Conservation (phyloP, 257 asterid species). For the Eustoma russellianum region DNA sequence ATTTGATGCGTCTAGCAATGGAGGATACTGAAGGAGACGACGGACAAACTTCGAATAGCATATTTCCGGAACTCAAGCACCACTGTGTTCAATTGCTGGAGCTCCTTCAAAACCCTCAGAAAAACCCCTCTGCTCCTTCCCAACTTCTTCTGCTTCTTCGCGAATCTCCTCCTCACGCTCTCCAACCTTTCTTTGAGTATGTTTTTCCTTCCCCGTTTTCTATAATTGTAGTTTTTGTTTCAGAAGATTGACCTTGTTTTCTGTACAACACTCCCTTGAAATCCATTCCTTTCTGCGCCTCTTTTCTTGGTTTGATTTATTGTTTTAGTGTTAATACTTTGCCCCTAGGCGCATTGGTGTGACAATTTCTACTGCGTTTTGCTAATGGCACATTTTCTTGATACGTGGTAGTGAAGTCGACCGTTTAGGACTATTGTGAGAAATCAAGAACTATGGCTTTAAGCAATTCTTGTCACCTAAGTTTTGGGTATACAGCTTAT, state of each 20-base stretch:
- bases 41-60: constrained; percentile 3
- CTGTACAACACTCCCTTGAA: no score
- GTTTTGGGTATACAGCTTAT: no score
- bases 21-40: not conserved
- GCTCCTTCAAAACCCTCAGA: constrained; percentile 50
- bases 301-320: not conserved
- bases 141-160: constrained; percentile 55
- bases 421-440: no score
- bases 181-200: constrained; percentile 76
- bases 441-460: no score
- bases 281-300: not conserved
- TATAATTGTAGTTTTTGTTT: not conserved
- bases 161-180: constrained; percentile 36
- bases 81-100: constrained; percentile 49
- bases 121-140: constrained; percentile 26
- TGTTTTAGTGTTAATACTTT: not conserved
- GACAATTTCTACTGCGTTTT: no score
- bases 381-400: no score
- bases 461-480: no score
- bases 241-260: not conserved
- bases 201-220: not conserved
- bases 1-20: not conserved
- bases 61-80: constrained; percentile 53
- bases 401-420: no score
- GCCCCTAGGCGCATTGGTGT: not conserved